Percentiles rank a stretch among this genome's conserved stretches.
These are phyloP conservation scores for Agapanthus africanus DNA, from an alignment of 106 monocot species.

Conservation along the genomic window DNA sequence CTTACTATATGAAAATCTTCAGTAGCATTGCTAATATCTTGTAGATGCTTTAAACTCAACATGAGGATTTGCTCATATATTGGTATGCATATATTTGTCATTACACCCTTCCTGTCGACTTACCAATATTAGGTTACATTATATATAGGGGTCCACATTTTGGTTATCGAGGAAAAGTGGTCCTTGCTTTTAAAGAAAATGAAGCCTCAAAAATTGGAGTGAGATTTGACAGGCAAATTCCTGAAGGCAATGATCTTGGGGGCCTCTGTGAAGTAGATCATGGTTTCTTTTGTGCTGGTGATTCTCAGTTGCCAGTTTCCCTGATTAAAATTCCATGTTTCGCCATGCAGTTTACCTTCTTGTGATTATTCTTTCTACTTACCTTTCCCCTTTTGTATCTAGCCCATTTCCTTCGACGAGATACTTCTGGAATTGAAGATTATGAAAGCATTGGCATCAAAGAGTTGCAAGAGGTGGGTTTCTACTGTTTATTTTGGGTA, in stretches of 20 bases:
- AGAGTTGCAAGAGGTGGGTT: constrained; percentile 49
- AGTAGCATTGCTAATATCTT: neutral
- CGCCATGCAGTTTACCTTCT: neutral
- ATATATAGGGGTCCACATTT: constrained; percentile 48
- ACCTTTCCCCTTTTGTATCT: neutral
- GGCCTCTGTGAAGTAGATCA: constrained; percentile 94
- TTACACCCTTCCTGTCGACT: neutral
- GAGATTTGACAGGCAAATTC: constrained; percentile 83
- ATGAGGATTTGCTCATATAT: neutral
- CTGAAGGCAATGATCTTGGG: constrained; percentile 91
- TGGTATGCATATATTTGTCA: neutral
- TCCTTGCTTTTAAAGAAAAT: constrained; percentile 90
- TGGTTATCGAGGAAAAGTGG: constrained; percentile 79
- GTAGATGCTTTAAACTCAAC: neutral
- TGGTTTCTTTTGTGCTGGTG: constrained; percentile 90
- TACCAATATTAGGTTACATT: neutral
- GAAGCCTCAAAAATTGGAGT: constrained; percentile 89
- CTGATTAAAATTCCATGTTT: neutral
- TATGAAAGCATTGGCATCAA: constrained; percentile 49
- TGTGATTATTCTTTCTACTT: neutral
- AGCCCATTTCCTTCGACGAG: constrained; percentile 55
- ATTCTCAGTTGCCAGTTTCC: neutral
- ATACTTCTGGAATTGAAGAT: constrained; percentile 49
- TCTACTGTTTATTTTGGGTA: constrained; percentile 13
- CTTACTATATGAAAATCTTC: neutral